These are phyloP conservation scores for Cutaneotrichosporon sp. DNA, from an alignment of 1,284 basidiomycete genomes.

Conservation along the genomic window DNA sequence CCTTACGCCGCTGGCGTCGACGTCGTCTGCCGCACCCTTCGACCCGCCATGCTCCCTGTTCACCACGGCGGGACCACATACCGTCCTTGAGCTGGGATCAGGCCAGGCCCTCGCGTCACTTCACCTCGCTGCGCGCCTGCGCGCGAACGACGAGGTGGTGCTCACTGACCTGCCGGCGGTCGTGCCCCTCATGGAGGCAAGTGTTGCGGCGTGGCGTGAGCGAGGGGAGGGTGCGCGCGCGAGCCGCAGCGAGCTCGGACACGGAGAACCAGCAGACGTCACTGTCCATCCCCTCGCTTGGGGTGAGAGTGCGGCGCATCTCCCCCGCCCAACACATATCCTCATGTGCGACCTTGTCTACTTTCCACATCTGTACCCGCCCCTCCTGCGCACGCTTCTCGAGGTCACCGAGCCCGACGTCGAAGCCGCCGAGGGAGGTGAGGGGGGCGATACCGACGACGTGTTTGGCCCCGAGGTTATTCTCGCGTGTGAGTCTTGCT, in stretches of 20 bases:
- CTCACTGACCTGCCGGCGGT: slow-evolving; percentile 44
- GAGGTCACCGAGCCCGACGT: slow-evolving; percentile 34
- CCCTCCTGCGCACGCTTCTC: slow-evolving; percentile 37
- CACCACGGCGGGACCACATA: slow-evolving; percentile 6
- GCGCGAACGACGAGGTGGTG: slow-evolving; percentile 24
- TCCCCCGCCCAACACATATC: slow-evolving; percentile 31
- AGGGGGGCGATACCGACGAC: slow-evolving; percentile 1
- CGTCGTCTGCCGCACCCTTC: slow-evolving; percentile 8
- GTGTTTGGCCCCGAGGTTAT: slow-evolving; percentile 41
- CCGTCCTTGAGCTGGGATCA: slow-evolving; percentile 42
- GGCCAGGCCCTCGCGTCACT: slow-evolving; percentile 42
- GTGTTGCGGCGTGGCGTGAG: slow-evolving; percentile 21
- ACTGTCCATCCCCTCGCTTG: slow-evolving; percentile 33
- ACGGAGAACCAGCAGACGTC: slow-evolving; percentile 13
- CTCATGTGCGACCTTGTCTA: slow-evolving; percentile 46
- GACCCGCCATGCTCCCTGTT: slow-evolving; percentile 41
- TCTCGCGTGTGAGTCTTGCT: slow-evolving; percentile 34
- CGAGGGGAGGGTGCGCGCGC: not conserved
- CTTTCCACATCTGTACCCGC: slow-evolving; percentile 44
- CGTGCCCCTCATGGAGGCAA: slow-evolving; percentile 34
- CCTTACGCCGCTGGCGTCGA: slow-evolving; percentile 25
- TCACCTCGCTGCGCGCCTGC: slow-evolving; percentile 33
- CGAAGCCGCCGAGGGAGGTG: not conserved
- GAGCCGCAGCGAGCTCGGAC: too few species aligned
- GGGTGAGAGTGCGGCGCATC: slow-evolving; percentile 25